Conservation (phyloP, 1,139 yeast genomes). For the Saccharomycopsis hybrid region DNA sequence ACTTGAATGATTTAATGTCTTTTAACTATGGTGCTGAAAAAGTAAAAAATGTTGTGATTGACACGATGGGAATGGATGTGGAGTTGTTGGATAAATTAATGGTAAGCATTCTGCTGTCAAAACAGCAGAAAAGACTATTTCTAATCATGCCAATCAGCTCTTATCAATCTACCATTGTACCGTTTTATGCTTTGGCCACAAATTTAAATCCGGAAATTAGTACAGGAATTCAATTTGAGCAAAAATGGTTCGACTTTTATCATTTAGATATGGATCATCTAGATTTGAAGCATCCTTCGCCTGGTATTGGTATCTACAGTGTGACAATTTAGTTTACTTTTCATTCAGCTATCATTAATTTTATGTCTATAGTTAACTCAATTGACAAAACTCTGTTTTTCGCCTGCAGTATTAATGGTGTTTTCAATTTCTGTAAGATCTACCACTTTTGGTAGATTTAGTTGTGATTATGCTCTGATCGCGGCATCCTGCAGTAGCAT, state of each 20-base stretch:
- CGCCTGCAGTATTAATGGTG: slow-evolving; percentile 22
- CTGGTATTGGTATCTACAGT: slow-evolving; percentile 40
- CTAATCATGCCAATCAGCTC: too few relatives aligned
- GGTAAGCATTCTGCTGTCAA: slow-evolving; percentile 17
- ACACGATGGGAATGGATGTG: slow-evolving; percentile 51
- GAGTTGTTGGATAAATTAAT: slow-evolving; percentile 26
- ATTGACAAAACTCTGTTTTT: too few relatives aligned
- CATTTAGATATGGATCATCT: slow-evolving; percentile 69
- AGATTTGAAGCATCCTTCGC: slow-evolving; percentile 52
- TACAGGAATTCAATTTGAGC: slow-evolving; percentile 24
- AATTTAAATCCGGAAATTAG: background rate
- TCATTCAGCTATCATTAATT: slow-evolving; percentile 27
- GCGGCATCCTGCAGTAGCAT: too few relatives aligned
- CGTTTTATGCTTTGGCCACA: too few relatives aligned
- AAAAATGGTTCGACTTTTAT: slow-evolving; percentile 38
- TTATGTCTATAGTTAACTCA: too few relatives aligned
- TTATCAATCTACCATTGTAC: too few relatives aligned
- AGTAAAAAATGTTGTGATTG: slow-evolving; percentile 33
- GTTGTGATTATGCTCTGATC: too few relatives aligned
- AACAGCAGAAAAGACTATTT: too few relatives aligned
- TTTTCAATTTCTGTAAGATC: too few relatives aligned
- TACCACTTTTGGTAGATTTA: too few relatives aligned
- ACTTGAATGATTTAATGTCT: slow-evolving; percentile 24
- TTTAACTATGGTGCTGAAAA: slow-evolving; percentile 14
- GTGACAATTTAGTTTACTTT: too few relatives aligned